These are phyloP conservation scores for Alternaria ethzedia DNA, from an alignment of 2,329 filamentous ascomycete species.

Conservation along the genomic window DNA sequence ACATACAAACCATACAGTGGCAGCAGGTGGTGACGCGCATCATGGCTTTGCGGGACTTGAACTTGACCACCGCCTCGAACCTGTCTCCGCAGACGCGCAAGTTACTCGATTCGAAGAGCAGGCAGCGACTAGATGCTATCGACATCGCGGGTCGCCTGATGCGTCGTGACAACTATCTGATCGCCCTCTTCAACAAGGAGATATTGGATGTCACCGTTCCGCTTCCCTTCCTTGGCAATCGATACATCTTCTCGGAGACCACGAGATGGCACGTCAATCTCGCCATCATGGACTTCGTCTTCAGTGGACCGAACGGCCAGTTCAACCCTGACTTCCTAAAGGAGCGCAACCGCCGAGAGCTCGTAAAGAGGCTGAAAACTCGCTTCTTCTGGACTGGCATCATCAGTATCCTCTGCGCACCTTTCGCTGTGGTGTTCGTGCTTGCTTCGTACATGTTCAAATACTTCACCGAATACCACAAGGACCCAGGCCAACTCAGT, in stretches of 20 bases:
- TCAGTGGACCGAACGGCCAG: conserved; percentile 81
- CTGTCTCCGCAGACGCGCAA: conserved; percentile 65
- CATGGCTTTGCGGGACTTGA: conserved; percentile 83
- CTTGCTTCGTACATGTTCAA: conserved; percentile 90
- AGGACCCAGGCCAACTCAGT: conserved; percentile 86
- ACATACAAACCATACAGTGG: conserved; percentile 95
- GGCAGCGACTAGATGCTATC: conserved; percentile 92
- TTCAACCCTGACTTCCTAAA: conserved; percentile 86
- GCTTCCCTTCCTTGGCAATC: conserved; percentile 78
- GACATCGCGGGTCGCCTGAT: conserved; percentile 97
- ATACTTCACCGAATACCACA: conserved; percentile 97
- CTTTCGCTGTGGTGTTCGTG: conserved; percentile 85
- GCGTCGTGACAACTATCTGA: conserved; percentile 96
- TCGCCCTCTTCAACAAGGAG: conserved; percentile 97
- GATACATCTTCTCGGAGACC: conserved; percentile 85
- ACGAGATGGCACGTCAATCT: conserved; percentile 92
- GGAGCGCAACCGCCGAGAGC: conserved; percentile 75
- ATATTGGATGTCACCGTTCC: conserved; percentile 86
- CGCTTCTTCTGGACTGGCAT: conserved; percentile 84
- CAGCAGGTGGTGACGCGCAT: conserved; percentile 86
- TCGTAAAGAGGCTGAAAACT: conserved; percentile 78
- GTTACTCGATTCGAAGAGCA: conserved; percentile 81
- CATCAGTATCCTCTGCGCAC: conserved; percentile 85
- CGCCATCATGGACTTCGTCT: conserved; percentile 91
- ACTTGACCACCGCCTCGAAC: conserved; percentile 77